Percentiles rank a stretch among this genome's conserved stretches.
Evolutionary conservation across 2,329 filamentous ascomycete species (phyloP).

Genomic region (Cucurbitaria berberidis): DNA sequence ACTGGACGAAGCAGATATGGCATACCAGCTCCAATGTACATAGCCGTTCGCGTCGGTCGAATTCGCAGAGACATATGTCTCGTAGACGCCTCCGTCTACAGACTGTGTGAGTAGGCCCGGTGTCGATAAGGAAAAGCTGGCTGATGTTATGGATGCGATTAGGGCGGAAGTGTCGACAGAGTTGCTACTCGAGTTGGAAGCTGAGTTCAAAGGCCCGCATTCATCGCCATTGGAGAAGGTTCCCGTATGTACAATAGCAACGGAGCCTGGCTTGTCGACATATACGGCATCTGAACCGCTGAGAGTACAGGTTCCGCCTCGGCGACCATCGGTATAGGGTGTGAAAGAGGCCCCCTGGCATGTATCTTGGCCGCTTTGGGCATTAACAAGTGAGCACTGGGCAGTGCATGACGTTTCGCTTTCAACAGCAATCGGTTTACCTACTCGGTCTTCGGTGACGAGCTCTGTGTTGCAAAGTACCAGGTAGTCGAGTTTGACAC

Average conservation of each 20-base stretch:
- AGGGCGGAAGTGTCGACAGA: constrained; percentile 28
- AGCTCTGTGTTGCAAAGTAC: constrained; percentile 38
- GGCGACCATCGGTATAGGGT: constrained; percentile 18
- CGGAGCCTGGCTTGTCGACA: constrained; percentile 21
- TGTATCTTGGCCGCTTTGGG: constrained; percentile 26
- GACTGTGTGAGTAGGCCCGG: constrained; percentile 29
- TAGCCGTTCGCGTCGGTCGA: constrained; percentile 29
- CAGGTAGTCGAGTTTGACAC: constrained; percentile 32
- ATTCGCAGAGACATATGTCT: constrained; percentile 28
- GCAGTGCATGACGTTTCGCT: constrained; percentile 33
- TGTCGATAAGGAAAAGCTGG: constrained; percentile 26
- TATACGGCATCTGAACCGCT: constrained; percentile 15
- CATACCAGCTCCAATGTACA: constrained; percentile 32
- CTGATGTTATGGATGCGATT: constrained; percentile 28
- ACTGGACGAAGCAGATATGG: constrained; percentile 32
- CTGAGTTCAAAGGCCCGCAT: constrained; percentile 20
- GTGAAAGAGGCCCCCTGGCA: constrained; percentile 34
- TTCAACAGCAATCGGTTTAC: constrained; percentile 20
- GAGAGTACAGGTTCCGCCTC: constrained; percentile 30
- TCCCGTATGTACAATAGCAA: constrained; percentile 28
- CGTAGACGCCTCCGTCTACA: constrained; percentile 27
- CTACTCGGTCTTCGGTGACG: constrained; percentile 23
- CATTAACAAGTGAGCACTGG: constrained; percentile 38
- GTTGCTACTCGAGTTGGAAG: constrained; percentile 2
- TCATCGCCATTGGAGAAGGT: constrained; percentile 28